Evolutionary conservation across 176 grass and related monocot genomes (phyloP).

Genomic region (Oryza glaberrima): DNA sequence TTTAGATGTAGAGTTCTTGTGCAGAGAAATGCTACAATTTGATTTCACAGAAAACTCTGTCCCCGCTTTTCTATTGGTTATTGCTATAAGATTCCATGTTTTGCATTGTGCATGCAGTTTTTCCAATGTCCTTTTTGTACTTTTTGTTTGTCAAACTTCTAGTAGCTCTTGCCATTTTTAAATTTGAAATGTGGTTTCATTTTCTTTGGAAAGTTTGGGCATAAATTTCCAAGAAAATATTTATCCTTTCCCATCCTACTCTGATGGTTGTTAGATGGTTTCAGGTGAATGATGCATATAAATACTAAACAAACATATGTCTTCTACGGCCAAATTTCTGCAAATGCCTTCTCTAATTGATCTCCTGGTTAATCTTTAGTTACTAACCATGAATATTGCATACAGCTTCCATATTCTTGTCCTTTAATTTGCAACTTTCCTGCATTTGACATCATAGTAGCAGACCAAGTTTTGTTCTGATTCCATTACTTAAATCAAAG

Average conservation of each 20-base stretch:
- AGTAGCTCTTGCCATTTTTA: neutral
- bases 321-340: constrained; percentile 10
- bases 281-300: constrained; percentile 15
- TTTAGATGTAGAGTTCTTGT: neutral
- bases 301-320: neutral
- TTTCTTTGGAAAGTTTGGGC: neutral
- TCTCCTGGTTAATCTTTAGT: constrained; percentile 50
- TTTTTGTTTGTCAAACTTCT: neutral
- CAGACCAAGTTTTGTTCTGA: constrained; percentile 45
- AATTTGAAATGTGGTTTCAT: neutral
- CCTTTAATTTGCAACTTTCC: constrained; percentile 47
- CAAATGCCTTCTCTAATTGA: constrained; percentile 20
- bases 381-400: constrained; percentile 51
- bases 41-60: neutral
- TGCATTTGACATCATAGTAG: constrained; percentile 53
- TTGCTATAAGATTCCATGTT: neutral
- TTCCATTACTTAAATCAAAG: constrained; percentile 59
- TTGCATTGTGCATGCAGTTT: neutral
- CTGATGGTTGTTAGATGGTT: neutral
- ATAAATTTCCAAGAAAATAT: neutral
- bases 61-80: neutral
- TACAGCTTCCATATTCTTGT: constrained; percentile 49
- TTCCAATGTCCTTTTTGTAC: neutral
- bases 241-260: neutral
- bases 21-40: neutral